Percentiles rank a stretch among this genome's conserved stretches.
These are phyloP conservation scores for Lactifluus hygrophoroides DNA, from an alignment of 768 basidiomycete genomes.

Conservation along the genomic window DNA sequence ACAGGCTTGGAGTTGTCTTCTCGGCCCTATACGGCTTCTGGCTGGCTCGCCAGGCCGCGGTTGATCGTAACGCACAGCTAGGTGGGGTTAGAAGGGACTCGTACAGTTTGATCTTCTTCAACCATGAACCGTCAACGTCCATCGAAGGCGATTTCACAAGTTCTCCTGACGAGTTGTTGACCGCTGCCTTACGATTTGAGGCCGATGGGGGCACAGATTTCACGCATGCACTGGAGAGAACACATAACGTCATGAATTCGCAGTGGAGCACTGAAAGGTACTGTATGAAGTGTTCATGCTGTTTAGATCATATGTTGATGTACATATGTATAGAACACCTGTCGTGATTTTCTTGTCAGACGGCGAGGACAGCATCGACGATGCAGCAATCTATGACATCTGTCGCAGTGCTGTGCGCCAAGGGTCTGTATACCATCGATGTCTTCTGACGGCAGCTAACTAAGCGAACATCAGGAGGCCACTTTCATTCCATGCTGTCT, in stretches of 20 bases:
- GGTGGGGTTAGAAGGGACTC: slow-evolving; percentile 37
- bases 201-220: slow-evolving; percentile 38
- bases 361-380: slow-evolving; percentile 38
- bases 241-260: slow-evolving; percentile 34
- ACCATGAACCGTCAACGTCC: slow-evolving; percentile 22
- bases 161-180: slow-evolving; percentile 38
- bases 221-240: slow-evolving; percentile 30
- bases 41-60: slow-evolving; percentile 39
- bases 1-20: slow-evolving; percentile 50
- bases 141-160: slow-evolving; percentile 40
- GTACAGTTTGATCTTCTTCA: slow-evolving; percentile 49
- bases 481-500: slow-evolving; percentile 49
- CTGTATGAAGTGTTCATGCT: neutral
- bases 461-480: slow-evolving; percentile 35
- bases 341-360: slow-evolving; percentile 52
- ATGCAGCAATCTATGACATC: slow-evolving; percentile 34
- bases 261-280: slow-evolving; percentile 47
- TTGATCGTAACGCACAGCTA: slow-evolving; percentile 22
- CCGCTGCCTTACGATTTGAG: slow-evolving; percentile 28
- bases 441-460: neutral
- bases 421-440: slow-evolving; percentile 29
- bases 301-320: slow-evolving; percentile 4
- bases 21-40: slow-evolving; percentile 50
- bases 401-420: slow-evolving; percentile 36
- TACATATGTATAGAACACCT: slow-evolving; percentile 33